Percentiles rank a stretch among this genome's conserved stretches.
phyloP scores from a whole-genome alignment of 345 rosid species.

The Trapa incisa region DNA sequence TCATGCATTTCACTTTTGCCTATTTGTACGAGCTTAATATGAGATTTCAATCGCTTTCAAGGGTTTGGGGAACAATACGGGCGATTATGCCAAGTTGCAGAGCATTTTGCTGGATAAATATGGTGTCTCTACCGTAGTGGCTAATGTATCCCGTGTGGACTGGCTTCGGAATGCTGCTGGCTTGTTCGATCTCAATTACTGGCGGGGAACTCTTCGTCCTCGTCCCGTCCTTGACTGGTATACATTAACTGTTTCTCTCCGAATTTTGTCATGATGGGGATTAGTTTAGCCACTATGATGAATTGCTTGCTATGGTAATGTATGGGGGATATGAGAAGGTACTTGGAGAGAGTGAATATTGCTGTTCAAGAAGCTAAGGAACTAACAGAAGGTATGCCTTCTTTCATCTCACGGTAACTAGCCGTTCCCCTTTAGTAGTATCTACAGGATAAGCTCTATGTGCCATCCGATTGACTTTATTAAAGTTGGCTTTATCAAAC shows the following conservation, averaged over 20 bases:
- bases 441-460: too few species aligned
- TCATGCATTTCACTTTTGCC: neutral
- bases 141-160: conserved; percentile 65
- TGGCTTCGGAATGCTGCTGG: conserved; percentile 96
- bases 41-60: conserved; percentile 9
- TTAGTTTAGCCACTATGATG: neutral
- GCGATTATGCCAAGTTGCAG: conserved; percentile 61
- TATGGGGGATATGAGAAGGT: conserved; percentile 26
- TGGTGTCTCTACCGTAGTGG: conserved; percentile 60
- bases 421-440: too few species aligned
- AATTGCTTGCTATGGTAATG: neutral
- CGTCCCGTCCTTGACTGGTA: conserved; percentile 96
- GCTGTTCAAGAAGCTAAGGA: conserved; percentile 70
- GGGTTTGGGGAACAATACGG: conserved; percentile 88
- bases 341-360: conserved; percentile 55
- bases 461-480: too few species aligned
- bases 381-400: conserved; percentile 39
- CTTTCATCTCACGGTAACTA: neutral
- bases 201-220: conserved; percentile 83
- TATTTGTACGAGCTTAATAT: neutral
- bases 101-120: conserved; percentile 36
- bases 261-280: neutral
- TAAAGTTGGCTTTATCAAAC: too few species aligned
- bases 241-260: neutral
- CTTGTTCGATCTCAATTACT: conserved; percentile 67